Percentiles rank a stretch among this genome's conserved stretches.
These are phyloP conservation scores for Sclerotinia borealis DNA, from an alignment of 2,329 filamentous ascomycete genomes.

Conservation along the genomic window DNA sequence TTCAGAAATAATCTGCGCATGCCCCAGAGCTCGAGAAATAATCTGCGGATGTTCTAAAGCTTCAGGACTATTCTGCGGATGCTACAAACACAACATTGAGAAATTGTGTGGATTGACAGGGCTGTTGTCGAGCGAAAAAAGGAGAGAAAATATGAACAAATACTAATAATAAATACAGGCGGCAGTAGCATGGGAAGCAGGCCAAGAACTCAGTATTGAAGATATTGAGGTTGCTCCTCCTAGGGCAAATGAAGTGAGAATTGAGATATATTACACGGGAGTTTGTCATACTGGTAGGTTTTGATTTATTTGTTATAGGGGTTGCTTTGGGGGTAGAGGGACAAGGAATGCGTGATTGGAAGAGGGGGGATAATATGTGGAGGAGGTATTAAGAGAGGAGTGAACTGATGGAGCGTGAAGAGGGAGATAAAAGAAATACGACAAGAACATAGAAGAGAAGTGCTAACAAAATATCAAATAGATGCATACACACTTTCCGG, in stretches of 20 bases:
- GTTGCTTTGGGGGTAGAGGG: neutral
- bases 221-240: conserved; percentile 89
- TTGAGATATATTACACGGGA: conserved; percentile 95
- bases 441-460: neutral
- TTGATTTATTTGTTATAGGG: neutral
- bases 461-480: conserved; percentile 31
- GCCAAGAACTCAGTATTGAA: conserved; percentile 82
- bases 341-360: too few relatives aligned
- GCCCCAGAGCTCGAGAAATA: neutral
- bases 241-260: conserved; percentile 88
- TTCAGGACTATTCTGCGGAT: too few relatives aligned
- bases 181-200: conserved; percentile 95
- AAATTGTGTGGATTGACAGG: too few relatives aligned
- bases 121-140: neutral
- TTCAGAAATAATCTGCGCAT: too few relatives aligned
- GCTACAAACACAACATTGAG: too few relatives aligned
- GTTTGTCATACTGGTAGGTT: conserved; percentile 90
- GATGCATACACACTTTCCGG: conserved; percentile 94
- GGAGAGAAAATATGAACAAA: neutral
- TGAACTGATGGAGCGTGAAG: neutral
- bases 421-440: too few relatives aligned
- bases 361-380: neutral
- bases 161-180: conserved; percentile 46
- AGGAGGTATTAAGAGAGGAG: too few relatives aligned
- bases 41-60: too few relatives aligned